Base-by-base conservation (phyloP, 331 rosid species). In the Pyrus hybrid region DNA sequence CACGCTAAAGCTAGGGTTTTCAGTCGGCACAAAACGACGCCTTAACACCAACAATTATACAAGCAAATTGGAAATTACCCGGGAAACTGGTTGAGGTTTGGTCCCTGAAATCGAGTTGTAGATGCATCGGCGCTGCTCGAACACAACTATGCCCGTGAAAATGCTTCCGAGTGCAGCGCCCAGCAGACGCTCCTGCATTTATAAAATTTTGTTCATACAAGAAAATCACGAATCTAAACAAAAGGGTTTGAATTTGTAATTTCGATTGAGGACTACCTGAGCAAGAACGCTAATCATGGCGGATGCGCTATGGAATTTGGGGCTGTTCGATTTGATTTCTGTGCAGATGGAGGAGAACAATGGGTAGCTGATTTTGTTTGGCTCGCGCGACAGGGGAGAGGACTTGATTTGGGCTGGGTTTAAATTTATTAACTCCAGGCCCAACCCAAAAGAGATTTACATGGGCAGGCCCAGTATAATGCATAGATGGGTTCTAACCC, bases 261-360 rank as follows among this genome's bases (percentile, higher is more conserved):
- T n/a, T 13, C 10, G n/a, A 62, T 41, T 41, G 47, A 41, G 0
- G 47, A 41, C 2, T 41, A 94, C 97, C 98, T 91, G 96, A 63
- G 92, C 83, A 41, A 91, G 93, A 85, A 91, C 78, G 87, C 96
- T 88, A 41, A 94, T 87, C 97, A 94, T 91, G 83, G 82, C 67
- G 79, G 20, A 63, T 11, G 14, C 1, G 47, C 47, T 11, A 41
- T 41, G 47, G 47, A 41, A 41, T 41, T 41, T 41, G 47, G 47
- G 47, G 47, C 7, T 68, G 57, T 17, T 6, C 18, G 57, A 30
- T 57, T 3, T 11, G 67, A 71, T 33, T 57, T 9, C 22, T 21
- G 53, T 57, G 76, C 76, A 8, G 60, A 57, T n/a, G 29, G 54
- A 4, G 60, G 58, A 23, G 47, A 22, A 16, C 33, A 0, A 5